Evolutionary conservation across 2,329 filamentous ascomycete species (phyloP).

Genomic region (Fusarium sp.): DNA sequence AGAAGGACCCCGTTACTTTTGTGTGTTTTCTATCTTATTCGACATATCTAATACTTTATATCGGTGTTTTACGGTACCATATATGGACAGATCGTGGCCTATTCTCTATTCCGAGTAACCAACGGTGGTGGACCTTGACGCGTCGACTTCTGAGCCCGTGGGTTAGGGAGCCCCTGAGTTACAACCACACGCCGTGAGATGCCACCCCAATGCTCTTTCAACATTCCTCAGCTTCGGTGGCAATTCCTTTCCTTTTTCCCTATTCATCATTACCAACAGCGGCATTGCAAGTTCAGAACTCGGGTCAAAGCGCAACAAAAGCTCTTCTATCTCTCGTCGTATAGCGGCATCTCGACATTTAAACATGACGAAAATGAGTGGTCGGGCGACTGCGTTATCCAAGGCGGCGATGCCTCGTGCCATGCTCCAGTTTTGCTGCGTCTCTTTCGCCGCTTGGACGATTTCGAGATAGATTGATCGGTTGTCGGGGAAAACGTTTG

Average conservation of each 20-base stretch:
- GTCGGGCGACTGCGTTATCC: slow-evolving; percentile 35
- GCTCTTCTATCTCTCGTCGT: slow-evolving; percentile 14
- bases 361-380: slow-evolving; percentile 32
- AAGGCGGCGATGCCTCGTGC: neutral
- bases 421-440: slow-evolving; percentile 11
- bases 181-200: slow-evolving; percentile 24
- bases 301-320: slow-evolving; percentile 13
- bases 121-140: neutral
- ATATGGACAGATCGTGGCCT: neutral
- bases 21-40: neutral
- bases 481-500: slow-evolving; percentile 29
- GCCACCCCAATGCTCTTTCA: slow-evolving; percentile 35
- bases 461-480: slow-evolving; percentile 35
- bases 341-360: slow-evolving; percentile 31
- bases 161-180: neutral
- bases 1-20: neutral
- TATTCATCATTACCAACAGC: slow-evolving; percentile 30
- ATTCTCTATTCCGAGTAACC: neutral
- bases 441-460: slow-evolving; percentile 14
- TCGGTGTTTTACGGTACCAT: neutral
- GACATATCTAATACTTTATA: neutral
- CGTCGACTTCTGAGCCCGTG: neutral
- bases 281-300: slow-evolving; percentile 25
- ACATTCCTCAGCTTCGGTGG: slow-evolving; percentile 32
- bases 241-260: slow-evolving; percentile 13